Percentiles rank a stretch among this genome's conserved stretches.
These are phyloP conservation scores for Gossypium sturtianum DNA, from an alignment of 345 rosid genomes.

Conservation along the genomic window DNA sequence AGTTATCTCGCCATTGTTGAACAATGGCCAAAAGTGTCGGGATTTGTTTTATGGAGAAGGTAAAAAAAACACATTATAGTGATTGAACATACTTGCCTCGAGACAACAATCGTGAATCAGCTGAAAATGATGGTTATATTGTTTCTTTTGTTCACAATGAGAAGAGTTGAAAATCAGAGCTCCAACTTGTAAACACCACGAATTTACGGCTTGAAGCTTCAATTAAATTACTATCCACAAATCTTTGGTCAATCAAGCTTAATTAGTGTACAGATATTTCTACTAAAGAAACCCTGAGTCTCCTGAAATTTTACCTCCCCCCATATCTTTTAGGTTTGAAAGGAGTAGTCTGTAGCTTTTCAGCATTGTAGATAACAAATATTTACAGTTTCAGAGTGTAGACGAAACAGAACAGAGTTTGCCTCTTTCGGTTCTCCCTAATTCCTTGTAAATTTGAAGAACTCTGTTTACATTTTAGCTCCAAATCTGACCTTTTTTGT, in stretches of 20 bases:
- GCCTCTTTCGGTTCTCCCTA: background rate
- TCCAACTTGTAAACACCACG: background rate
- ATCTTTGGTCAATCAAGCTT: background rate
- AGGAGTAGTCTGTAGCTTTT: no score
- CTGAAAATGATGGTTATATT: background rate
- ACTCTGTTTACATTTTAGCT: background rate
- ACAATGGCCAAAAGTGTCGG: background rate
- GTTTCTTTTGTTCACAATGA: background rate
- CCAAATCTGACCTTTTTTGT: background rate
- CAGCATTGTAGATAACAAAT: no score
- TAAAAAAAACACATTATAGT: background rate
- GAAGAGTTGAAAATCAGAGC: background rate
- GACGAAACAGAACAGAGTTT: background rate
- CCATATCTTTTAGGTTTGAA: no score
- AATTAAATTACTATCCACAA: background rate
- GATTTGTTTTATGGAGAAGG: background rate
- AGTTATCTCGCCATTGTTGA: background rate
- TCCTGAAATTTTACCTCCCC: background rate
- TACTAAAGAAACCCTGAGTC: no score
- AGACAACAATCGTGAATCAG: background rate
- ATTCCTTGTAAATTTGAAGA: background rate
- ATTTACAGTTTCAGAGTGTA: background rate
- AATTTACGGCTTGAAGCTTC: background rate
- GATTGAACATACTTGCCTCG: background rate
- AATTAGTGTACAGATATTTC: background rate